Base-by-base conservation (phyloP, 768 basidiomycete genomes). In the Clathrus columnatus region DNA sequence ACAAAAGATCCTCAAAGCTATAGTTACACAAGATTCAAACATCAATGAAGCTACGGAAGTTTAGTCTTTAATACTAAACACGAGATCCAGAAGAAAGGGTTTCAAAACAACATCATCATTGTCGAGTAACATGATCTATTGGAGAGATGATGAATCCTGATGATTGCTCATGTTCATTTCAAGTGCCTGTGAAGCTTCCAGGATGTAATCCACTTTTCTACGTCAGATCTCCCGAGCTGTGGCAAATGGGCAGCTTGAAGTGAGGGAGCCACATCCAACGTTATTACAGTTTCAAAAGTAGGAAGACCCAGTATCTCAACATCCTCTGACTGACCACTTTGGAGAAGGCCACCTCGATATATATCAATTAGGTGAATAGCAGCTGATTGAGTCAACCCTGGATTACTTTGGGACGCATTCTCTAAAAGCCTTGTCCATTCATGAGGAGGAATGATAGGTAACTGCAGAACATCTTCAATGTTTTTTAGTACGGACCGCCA, bases 331-430 rank as follows among this genome's bases (percentile, higher is more conserved):
- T 26, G 16, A 16, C 10, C 32, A 57, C 59, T 23, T 59, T 53
- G 41, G 58, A 60, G 21, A 61, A 60, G 30, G 60, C 59, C 60
- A 69, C 55, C 50, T 41, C 24, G 27, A 51, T 51, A 51, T n/a
- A 69, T 68, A 44, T 64, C 62, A n/a, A 68, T 49, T 53, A 71
- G 61, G 2, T 61, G 62, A 14, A 68, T 56, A 2, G 67, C 69
- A 11, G 68, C 59, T 14, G 65, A 36, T 16, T 66, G 51, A 30
- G 62, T 62, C 11, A 68, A 61, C 7, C 62, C 68, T 4, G 67
- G 68, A 47, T 66, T 64, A 10, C 29, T 47, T 23, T 60, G 50
- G 48, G 58, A 43, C 11, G 43, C 18, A 23, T 26, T 17, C 46
- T 48, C 23, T 21, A 54, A 4, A 44, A 55, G 32, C 51, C 49